phyloP scores from a whole-genome alignment of 1,284 basidiomycete genomes.

The Takashimella tepidaria region DNA sequence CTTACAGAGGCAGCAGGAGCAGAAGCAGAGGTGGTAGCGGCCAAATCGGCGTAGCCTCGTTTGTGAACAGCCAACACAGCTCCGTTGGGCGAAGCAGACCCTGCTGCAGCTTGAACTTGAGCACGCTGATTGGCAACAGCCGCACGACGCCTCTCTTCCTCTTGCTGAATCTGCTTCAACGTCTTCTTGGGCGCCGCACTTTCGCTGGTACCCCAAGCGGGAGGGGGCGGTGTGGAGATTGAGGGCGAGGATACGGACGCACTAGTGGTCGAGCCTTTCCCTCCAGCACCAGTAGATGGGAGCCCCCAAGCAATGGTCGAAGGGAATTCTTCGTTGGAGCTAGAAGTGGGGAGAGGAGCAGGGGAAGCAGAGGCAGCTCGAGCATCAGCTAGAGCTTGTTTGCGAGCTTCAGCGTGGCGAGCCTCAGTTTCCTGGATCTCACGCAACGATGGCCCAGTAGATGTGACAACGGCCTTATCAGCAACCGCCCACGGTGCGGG shows the following conservation, averaged over 20 bases:
- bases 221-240: conserved; percentile 41
- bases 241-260: conserved; percentile 28
- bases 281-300: conserved; percentile 26
- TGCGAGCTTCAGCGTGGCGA: conserved; percentile 65
- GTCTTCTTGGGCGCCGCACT: conserved; percentile 68
- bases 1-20: too few relatives aligned
- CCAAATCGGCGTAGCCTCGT: conserved; percentile 72
- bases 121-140: conserved; percentile 48
- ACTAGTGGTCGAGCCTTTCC: conserved; percentile 16
- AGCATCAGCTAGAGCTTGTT: conserved; percentile 59
- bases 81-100: conserved; percentile 23
- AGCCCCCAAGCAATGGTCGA: conserved; percentile 50
- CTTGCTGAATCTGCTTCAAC: conserved; percentile 98
- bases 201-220: conserved; percentile 41
- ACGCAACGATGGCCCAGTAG: conserved; percentile 63
- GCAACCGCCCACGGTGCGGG: conserved; percentile 44
- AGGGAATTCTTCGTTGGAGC: conserved; percentile 30
- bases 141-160: conserved; percentile 82
- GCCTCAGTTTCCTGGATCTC: conserved; percentile 95
- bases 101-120: conserved; percentile 19
- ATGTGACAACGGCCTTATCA: conserved; percentile 39
- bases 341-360: conserved; percentile 29
- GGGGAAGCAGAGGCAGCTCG: conserved; percentile 51
- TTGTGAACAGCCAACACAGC: conserved; percentile 49
- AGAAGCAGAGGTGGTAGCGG: conserved; percentile 60